Percentiles rank a stretch among this genome's conserved stretches.
Conservation (phyloP, 306 rosid species). For the Quercus ilex region DNA sequence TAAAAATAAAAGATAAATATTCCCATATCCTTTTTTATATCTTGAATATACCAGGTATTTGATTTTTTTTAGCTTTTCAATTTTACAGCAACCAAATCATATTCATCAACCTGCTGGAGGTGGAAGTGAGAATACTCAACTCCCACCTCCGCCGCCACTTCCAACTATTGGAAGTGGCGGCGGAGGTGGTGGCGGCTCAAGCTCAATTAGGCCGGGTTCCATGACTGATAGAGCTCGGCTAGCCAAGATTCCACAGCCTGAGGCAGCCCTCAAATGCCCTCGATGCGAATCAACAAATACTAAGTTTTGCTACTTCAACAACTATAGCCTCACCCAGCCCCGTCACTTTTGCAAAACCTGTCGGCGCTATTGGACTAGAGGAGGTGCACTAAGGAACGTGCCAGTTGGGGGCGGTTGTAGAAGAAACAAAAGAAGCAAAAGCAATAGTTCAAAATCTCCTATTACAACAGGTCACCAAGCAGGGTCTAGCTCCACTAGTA, state of each 20-base stretch:
- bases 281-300: constrained; percentile 85
- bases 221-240: constrained; percentile 71
- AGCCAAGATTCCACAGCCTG: constrained; percentile 65
- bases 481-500: constrained; percentile 46
- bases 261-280: constrained; percentile 61
- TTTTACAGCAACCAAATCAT: constrained; percentile 29
- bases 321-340: constrained; percentile 75
- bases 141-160: constrained; percentile 24
- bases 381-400: constrained; percentile 80
- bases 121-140: constrained; percentile 24
- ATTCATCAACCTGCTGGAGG: constrained; percentile 26
- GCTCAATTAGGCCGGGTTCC: constrained; percentile 56
- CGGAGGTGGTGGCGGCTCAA: constrained; percentile 15
- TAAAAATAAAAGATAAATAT: constrained; percentile 35
- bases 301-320: constrained; percentile 89
- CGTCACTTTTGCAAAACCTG: constrained; percentile 93
- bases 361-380: constrained; percentile 88
- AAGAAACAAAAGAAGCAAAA: constrained; percentile 62
- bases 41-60: constrained; percentile 64
- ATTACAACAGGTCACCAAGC: constrained; percentile 16
- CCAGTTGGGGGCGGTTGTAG: constrained; percentile 94
- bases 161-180: background rate
- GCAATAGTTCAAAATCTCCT: constrained; percentile 46
- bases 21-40: constrained; percentile 37
- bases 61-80: background rate